These are phyloP conservation scores for Neobulgaria alba DNA, from an alignment of 2,329 filamentous ascomycete genomes.

Conservation along the genomic window DNA sequence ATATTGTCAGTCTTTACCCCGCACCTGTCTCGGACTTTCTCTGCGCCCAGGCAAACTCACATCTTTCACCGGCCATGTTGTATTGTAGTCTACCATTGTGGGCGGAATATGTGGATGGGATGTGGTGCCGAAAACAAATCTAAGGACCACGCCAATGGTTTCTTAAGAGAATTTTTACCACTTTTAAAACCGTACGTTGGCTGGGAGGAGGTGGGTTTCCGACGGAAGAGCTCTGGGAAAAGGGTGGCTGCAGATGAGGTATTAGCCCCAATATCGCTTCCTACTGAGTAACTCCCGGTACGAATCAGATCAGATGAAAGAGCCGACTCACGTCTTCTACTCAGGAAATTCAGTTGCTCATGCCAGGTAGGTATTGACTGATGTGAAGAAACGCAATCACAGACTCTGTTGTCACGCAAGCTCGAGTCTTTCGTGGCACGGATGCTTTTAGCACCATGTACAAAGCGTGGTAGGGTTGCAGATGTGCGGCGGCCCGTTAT, in stretches of 20 bases:
- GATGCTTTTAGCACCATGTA: neutral
- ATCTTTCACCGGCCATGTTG: conserved; percentile 6
- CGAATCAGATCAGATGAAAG: neutral
- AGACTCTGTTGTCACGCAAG: neutral
- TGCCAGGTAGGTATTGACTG: neutral
- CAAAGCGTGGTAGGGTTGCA: neutral
- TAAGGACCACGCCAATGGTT: neutral
- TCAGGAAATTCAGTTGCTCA: neutral
- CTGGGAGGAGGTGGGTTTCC: neutral
- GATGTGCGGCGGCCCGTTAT: neutral
- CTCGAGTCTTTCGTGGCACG: neutral
- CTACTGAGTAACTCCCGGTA: neutral
- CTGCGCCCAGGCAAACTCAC: too few relatives aligned
- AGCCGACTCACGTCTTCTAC: neutral
- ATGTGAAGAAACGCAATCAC: neutral
- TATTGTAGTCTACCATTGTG: conserved; percentile 2
- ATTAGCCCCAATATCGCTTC: neutral
- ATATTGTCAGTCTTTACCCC: neutral
- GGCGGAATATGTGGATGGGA: neutral
- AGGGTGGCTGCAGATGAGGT: neutral
- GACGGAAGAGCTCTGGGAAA: neutral
- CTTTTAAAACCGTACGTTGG: neutral
- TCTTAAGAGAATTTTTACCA: neutral
- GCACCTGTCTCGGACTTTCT: too few relatives aligned
- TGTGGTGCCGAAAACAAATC: neutral